Percentiles rank a stretch among this genome's conserved stretches.
Conservation (phyloP, 805 yeast species). For the Schwanniomyces pseudopolymorphus region DNA sequence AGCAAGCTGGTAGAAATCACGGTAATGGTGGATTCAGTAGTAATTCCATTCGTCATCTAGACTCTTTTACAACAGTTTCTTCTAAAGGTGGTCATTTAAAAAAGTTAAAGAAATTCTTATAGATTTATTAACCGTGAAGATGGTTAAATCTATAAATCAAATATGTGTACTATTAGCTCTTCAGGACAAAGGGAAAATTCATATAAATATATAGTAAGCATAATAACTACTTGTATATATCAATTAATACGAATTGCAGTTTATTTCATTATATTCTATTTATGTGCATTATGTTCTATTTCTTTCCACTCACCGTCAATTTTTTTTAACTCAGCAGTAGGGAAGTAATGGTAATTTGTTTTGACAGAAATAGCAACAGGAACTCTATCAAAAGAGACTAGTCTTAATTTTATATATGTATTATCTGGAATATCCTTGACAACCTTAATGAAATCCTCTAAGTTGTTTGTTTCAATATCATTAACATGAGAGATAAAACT, state of each 20-base stretch:
- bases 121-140: background rate
- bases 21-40: slow-evolving; percentile 89
- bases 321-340: slow-evolving; percentile 62
- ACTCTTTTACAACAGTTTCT: slow-evolving; percentile 56
- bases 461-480: slow-evolving; percentile 67
- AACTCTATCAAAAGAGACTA: slow-evolving; percentile 81
- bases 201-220: background rate
- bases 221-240: slow-evolving; percentile 1
- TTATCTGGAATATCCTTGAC: slow-evolving; percentile 74
- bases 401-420: slow-evolving; percentile 75
- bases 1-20: slow-evolving; percentile 82
- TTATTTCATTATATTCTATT: slow-evolving; percentile 1
- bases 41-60: slow-evolving; percentile 55
- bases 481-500: slow-evolving; percentile 89
- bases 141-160: background rate
- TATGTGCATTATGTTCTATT: slow-evolving; percentile 40
- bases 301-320: slow-evolving; percentile 50
- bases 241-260: background rate
- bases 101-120: slow-evolving; percentile 46
- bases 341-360: slow-evolving; percentile 87
- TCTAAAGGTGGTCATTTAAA: slow-evolving; percentile 55
- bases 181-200: background rate
- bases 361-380: slow-evolving; percentile 85
- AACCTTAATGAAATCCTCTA: slow-evolving; percentile 64
- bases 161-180: background rate